Evolutionary conservation across 495 filamentous ascomycete genomes (phyloP).

Genomic region (Hyaloscypha hepaticicola): DNA sequence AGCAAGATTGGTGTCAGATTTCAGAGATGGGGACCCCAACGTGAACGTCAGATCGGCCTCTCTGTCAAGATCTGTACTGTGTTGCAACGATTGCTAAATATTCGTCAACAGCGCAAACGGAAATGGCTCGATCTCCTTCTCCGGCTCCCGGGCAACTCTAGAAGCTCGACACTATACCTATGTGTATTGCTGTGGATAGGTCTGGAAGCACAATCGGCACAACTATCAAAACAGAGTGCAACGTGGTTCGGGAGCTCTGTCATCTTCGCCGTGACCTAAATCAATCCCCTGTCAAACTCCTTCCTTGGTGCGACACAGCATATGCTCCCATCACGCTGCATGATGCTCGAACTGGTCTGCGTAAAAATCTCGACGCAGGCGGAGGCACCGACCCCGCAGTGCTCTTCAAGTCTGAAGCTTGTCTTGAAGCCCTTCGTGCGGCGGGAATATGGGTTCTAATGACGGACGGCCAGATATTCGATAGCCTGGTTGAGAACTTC

Average conservation of each 20-base stretch:
- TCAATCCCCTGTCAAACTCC: not conserved
- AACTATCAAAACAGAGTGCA: not conserved
- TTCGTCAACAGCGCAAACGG: no score
- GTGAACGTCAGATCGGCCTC: no score
- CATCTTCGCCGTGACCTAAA: not conserved
- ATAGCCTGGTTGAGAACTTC: not conserved
- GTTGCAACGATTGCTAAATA: no score
- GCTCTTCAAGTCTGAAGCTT: not conserved
- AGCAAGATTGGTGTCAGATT: no score
- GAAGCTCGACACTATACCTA: no score
- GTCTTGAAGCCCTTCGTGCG: constrained; percentile 1
- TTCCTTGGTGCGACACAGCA: constrained; percentile 2
- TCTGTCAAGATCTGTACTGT: no score
- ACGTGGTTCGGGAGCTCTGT: not conserved
- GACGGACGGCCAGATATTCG: constrained; percentile 19
- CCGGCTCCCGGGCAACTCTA: no score
- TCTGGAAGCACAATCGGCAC: constrained; percentile 3
- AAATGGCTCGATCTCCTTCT: no score
- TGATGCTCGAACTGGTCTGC: not conserved
- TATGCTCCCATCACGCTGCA: not conserved
- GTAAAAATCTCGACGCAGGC: not conserved
- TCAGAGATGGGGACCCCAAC: no score
- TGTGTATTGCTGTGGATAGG: constrained; percentile 8
- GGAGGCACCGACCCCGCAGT: constrained; percentile 2
- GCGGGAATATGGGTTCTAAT: constrained; percentile 22